These are phyloP conservation scores for Pulicaria dysenterica DNA, from an alignment of 129 eudicot species.

Conservation along the genomic window DNA sequence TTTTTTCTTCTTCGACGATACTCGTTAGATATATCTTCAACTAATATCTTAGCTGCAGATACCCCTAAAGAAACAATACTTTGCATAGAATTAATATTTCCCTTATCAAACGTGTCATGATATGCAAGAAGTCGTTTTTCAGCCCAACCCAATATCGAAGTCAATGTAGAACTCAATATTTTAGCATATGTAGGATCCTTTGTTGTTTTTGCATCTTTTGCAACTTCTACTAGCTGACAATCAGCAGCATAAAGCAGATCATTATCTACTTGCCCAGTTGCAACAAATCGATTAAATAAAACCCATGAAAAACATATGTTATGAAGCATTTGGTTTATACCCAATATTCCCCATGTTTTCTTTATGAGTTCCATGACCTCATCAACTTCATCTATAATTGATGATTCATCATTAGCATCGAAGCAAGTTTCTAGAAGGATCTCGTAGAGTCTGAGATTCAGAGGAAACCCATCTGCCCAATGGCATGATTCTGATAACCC, in stretches of 20 bases:
- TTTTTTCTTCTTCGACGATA: slow-evolving; percentile 86
- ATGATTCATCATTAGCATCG: slow-evolving; percentile 71
- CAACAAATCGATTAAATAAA: slow-evolving; percentile 84
- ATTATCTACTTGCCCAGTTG: slow-evolving; percentile 77
- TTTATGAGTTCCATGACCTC: slow-evolving; percentile 94
- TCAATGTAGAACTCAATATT: slow-evolving; percentile 74
- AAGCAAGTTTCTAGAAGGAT: slow-evolving; percentile 89
- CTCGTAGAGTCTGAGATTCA: slow-evolving; percentile 87
- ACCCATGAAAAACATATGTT: slow-evolving; percentile 94
- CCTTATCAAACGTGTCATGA: slow-evolving; percentile 89
- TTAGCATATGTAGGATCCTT: slow-evolving; percentile 79
- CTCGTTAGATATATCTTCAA: slow-evolving; percentile 96
- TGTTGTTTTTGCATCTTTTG: slow-evolving; percentile 89
- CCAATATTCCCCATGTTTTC: slow-evolving; percentile 92
- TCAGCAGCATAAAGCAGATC: slow-evolving; percentile 91
- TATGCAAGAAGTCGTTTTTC: slow-evolving; percentile 95
- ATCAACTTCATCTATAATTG: slow-evolving; percentile 86
- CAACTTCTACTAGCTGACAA: slow-evolving; percentile 86
- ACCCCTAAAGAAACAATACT: slow-evolving; percentile 89
- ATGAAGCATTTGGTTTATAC: slow-evolving; percentile 89
- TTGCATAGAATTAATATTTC: slow-evolving; percentile 79
- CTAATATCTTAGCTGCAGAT: slow-evolving; percentile 84
- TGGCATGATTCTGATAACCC: slow-evolving; percentile 76
- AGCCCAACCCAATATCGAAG: slow-evolving; percentile 94
- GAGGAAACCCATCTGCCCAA: slow-evolving; percentile 96